phyloP scores from a whole-genome alignment of 148 eudicot genomes.

The Silene conica region DNA sequence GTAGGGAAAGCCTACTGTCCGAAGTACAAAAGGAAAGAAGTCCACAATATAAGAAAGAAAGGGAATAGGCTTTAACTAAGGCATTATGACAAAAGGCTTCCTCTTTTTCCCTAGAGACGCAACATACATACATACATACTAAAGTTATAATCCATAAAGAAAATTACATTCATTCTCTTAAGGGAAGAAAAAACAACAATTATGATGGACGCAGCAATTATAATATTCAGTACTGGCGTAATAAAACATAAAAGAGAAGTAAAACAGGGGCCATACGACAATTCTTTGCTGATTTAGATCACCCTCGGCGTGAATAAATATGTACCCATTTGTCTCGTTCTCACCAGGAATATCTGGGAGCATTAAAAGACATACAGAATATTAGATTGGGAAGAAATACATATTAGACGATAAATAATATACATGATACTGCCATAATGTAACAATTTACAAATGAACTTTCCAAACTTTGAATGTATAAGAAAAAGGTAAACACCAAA shows the following conservation, averaged over 20 bases:
- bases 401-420: too few species aligned
- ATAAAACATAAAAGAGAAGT: not conserved
- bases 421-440: not conserved
- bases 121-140: too few species aligned
- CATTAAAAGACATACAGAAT: constrained; percentile 10
- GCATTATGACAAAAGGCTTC: too few species aligned
- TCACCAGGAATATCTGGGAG: constrained; percentile 73
- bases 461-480: not conserved
- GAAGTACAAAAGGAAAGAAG: too few species aligned
- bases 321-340: constrained; percentile 93
- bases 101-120: too few species aligned
- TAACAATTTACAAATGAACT: not conserved
- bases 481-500: not conserved
- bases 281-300: constrained; percentile 99
- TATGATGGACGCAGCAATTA: too few species aligned
- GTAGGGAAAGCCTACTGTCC: too few species aligned
- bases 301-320: constrained; percentile 98
- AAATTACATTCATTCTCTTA: too few species aligned
- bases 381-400: not conserved
- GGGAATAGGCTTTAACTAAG: too few species aligned
- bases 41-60: too few species aligned
- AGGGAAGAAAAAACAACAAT: too few species aligned
- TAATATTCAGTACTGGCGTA: not conserved
- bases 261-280: constrained; percentile 57
- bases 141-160: too few species aligned